Percentiles rank a stretch among this genome's conserved stretches.
These are phyloP conservation scores for Thyridium curvatum DNA, from an alignment of 2,329 filamentous ascomycete genomes.

Conservation along the genomic window DNA sequence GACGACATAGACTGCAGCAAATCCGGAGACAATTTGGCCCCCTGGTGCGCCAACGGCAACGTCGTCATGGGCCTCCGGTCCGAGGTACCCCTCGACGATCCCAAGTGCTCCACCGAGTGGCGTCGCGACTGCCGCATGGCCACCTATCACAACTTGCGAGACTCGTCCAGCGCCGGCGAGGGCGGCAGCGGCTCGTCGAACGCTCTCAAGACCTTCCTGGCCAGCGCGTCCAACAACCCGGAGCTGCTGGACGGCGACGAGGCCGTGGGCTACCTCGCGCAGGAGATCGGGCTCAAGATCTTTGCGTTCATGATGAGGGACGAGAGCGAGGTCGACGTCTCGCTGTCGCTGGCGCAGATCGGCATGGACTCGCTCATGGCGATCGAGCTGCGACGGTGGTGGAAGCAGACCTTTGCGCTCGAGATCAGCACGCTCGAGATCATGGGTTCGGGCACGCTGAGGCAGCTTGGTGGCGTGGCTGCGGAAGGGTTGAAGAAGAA, in stretches of 20 bases:
- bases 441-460: not conserved
- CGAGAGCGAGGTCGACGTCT: not conserved
- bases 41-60: conserved; percentile 8
- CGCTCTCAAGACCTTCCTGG: not conserved
- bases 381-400: conserved; percentile 9
- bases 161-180: not conserved
- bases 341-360: conserved; percentile 2
- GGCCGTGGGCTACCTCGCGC: conserved; percentile 38
- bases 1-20: not conserved
- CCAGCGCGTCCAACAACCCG: not conserved
- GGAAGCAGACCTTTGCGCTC: conserved; percentile 3
- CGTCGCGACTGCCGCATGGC: conserved; percentile 19
- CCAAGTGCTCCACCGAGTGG: conserved; percentile 16
- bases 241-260: conserved; percentile 7
- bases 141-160: conserved; percentile 16
- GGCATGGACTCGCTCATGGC: conserved; percentile 8
- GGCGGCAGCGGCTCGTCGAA: not conserved
- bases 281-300: conserved; percentile 49
- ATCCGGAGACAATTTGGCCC: not conserved
- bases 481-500: not conserved
- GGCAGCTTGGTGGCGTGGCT: not conserved
- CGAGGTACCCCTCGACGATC: conserved; percentile 14
- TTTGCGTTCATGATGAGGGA: conserved; percentile 38
- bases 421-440: conserved; percentile 5
- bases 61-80: conserved; percentile 16